Base-by-base conservation (phyloP, 371 early-diverging fungal genomes). In the Apophysomyces ossiformis region DNA sequence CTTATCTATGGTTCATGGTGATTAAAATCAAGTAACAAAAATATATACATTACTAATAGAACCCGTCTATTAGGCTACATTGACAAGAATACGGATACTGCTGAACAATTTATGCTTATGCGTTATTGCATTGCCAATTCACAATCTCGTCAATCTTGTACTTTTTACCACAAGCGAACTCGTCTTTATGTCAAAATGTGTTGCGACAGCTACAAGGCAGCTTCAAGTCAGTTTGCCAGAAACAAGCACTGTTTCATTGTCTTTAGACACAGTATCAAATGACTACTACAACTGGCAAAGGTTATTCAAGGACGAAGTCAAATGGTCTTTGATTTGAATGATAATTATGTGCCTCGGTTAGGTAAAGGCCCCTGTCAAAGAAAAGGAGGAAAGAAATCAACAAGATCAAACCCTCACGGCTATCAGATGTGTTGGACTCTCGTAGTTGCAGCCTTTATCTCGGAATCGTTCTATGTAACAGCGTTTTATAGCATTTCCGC, bases 261-360 rank as follows among this genome's bases (percentile, higher is more conserved):
- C 65, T 4, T 44, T 18, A 50, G 54, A 21, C 21, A 9, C 21
- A 50, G 21, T 21, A 26, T 21, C 59, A 13, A 57, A 11, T 0
- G 79, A 80, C 43, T 74, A 69, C n/a, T 83, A 78, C 57, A 80
- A 83, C 35, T 83, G 83, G 21, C 62, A 75, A 37, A 72, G 75
- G 37, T 21, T 83, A n/a, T 80, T 64, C 43, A 47, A 75, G 32
- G 75, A 77, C 57, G 79, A 83, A 65, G 37, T 77, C 26, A 83
- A 83, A 60, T 83, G 81, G 74, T 67, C 74, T 1, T 58, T 83
- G 7, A 18, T 75, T n/a, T 72, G 74, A 26, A 61, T 74, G 11
- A 46, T 77, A 2, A 46, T 75, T 12, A 77, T 83, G 68, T 72
- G 61, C 65, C 56, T 80, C 37, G 56, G 77, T 37, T 83, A 83